Conservation (phyloP, 148 eudicot genomes). For the Limonium bicolor region DNA sequence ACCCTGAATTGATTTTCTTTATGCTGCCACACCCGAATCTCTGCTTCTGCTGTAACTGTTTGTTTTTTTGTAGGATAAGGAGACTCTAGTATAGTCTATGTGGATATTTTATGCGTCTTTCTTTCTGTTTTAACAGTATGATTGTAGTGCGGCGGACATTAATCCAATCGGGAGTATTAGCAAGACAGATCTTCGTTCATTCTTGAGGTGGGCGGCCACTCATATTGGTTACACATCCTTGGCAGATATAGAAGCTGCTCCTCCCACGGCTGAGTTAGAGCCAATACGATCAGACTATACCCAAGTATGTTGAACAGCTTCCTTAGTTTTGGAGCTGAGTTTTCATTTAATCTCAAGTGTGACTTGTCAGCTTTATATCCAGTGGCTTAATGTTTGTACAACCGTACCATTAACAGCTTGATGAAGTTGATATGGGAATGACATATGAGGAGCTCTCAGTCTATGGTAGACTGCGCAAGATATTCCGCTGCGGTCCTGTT, state of each 20-base stretch:
- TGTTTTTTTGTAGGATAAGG: too few relatives aligned
- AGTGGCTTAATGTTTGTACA: not conserved
- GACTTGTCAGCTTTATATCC: not conserved
- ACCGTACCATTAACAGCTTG: conserved; percentile 40
- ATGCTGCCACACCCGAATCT: too few relatives aligned
- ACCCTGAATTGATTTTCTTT: too few relatives aligned
- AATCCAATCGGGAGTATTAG: conserved; percentile 98
- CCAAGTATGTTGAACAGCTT: too few relatives aligned
- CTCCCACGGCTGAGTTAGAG: conserved; percentile 96
- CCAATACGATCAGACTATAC: conserved; percentile 83
- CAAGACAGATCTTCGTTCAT: conserved; percentile 82
- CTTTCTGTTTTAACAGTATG: conserved; percentile 34
- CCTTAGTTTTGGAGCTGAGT: too few relatives aligned
- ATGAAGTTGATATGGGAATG: conserved; percentile 99
- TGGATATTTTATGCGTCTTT: too few relatives aligned
- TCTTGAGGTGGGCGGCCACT: conserved; percentile 75
- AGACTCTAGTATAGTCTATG: too few relatives aligned
- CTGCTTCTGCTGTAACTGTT: too few relatives aligned
- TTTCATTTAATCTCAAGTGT: conserved; percentile 1
- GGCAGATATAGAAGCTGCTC: conserved; percentile 91
- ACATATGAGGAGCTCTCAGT: conserved; percentile 90
- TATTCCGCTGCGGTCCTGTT: conserved; percentile 82
- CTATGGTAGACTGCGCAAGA: conserved; percentile 87
- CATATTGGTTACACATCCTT: conserved; percentile 73
- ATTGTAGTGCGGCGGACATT: conserved; percentile 96